Evolutionary conservation across 441 rosid species (phyloP).

Genomic region (Isatis lusitanica): DNA sequence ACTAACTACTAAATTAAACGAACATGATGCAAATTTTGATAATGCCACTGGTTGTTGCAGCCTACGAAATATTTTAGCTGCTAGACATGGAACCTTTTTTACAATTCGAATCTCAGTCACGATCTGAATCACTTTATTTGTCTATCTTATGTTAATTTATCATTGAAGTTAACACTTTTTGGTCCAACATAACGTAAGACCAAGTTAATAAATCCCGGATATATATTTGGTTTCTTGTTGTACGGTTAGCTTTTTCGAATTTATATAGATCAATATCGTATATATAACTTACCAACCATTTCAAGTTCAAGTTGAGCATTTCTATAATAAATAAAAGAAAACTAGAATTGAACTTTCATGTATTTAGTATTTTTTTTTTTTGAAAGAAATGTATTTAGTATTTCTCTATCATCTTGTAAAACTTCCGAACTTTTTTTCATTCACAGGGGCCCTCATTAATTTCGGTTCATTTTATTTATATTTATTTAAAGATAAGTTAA

Average conservation of each 20-base stretch:
- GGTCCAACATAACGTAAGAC: slow-evolving; percentile 24
- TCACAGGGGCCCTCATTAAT: background rate
- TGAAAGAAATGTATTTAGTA: background rate
- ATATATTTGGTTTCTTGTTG: slow-evolving; percentile 31
- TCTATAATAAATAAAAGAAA: background rate
- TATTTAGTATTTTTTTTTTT: no score
- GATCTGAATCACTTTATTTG: slow-evolving; percentile 20
- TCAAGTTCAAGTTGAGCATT: slow-evolving; percentile 16
- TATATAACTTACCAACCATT: slow-evolving; percentile 10
- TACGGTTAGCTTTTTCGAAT: slow-evolving; percentile 1
- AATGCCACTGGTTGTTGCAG: slow-evolving; percentile 20
- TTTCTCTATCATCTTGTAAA: background rate
- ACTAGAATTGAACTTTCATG: background rate
- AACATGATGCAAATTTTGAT: background rate
- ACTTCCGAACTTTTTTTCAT: background rate
- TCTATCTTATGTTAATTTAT: background rate
- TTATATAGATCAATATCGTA: background rate
- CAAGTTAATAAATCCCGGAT: slow-evolving; percentile 19
- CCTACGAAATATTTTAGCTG: slow-evolving; percentile 12
- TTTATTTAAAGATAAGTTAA: no score
- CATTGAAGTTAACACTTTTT: slow-evolving; percentile 19
- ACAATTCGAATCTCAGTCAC: slow-evolving; percentile 22
- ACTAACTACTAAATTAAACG: background rate
- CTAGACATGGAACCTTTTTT: slow-evolving; percentile 23
- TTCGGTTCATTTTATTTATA: no score